These are phyloP conservation scores for Neurospora crassa DNA, from an alignment of 2,329 filamentous ascomycete genomes.

Conservation along the genomic window DNA sequence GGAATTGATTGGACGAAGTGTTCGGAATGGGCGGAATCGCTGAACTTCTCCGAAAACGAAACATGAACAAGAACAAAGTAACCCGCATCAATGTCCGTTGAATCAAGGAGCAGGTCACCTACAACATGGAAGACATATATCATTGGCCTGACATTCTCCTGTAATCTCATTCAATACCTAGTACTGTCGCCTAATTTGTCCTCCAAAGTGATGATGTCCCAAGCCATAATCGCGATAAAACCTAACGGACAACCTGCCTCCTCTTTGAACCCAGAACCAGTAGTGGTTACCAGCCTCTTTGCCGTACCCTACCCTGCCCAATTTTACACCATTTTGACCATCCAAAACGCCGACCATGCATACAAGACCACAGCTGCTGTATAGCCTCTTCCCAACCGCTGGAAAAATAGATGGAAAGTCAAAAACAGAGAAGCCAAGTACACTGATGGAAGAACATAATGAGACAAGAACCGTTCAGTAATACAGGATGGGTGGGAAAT, in stretches of 20 bases:
- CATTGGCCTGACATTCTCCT: not conserved
- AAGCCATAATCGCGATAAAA: not conserved
- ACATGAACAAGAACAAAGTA: not conserved
- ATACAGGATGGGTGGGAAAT: not conserved
- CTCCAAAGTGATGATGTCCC: not conserved
- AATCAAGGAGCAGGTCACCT: not conserved
- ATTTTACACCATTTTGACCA: not conserved
- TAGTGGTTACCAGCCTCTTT: not conserved
- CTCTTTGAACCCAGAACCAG: not conserved
- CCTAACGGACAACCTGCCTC: not conserved
- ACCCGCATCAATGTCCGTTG: not conserved
- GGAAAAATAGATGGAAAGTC: not conserved
- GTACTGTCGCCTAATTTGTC: not conserved
- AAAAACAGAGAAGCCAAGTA: not conserved
- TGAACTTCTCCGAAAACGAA: not conserved
- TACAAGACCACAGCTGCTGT: not conserved
- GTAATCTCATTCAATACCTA: not conserved
- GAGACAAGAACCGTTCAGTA: not conserved
- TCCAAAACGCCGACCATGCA: not conserved
- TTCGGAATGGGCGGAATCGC: not conserved
- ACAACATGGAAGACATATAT: not conserved
- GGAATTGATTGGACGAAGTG: not conserved
- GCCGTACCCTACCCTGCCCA: not conserved
- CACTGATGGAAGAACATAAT: not conserved
- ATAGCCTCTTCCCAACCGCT: not conserved